Percentiles rank a stretch among this genome's conserved stretches.
phyloP scores from a whole-genome alignment of 371 early-diverging fungal species.

The Mucor circinelloides region DNA sequence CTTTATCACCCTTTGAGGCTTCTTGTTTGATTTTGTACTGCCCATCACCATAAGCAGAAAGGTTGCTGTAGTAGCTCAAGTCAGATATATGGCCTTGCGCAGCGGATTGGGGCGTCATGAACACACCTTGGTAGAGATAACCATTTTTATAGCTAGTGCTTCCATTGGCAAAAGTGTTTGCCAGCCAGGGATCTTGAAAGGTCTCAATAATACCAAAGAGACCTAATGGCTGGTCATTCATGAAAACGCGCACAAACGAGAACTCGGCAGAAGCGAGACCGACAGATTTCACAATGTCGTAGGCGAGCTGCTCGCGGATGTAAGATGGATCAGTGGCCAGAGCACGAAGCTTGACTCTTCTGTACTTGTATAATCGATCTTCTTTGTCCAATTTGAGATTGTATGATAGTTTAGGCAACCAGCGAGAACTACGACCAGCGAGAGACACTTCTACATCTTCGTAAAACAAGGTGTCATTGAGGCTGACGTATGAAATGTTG shows the following conservation, averaged over 20 bases:
- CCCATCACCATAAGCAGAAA: slow-evolving; percentile 23
- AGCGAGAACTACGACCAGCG: slow-evolving; percentile 34
- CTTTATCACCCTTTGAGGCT: slow-evolving; percentile 18
- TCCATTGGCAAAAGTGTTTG: slow-evolving; percentile 38
- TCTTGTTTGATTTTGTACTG: slow-evolving; percentile 33
- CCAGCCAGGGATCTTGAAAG: slow-evolving; percentile 39
- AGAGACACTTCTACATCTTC: slow-evolving; percentile 18
- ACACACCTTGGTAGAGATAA: slow-evolving; percentile 33
- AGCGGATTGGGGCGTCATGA: background rate
- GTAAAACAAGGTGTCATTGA: slow-evolving; percentile 4
- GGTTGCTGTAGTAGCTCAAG: slow-evolving; percentile 19
- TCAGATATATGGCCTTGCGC: slow-evolving; percentile 11
- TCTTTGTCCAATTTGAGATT: slow-evolving; percentile 25
- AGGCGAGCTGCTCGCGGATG: slow-evolving; percentile 34
- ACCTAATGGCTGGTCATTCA: slow-evolving; percentile 40
- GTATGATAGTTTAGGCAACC: slow-evolving; percentile 31
- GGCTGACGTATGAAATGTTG: slow-evolving; percentile 21
- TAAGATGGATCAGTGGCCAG: slow-evolving; percentile 42
- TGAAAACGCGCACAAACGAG: slow-evolving; percentile 32
- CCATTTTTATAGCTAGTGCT: slow-evolving; percentile 33
- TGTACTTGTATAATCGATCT: slow-evolving; percentile 25
- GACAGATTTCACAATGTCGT: slow-evolving; percentile 25
- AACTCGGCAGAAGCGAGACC: slow-evolving; percentile 31
- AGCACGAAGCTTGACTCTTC: slow-evolving; percentile 35
- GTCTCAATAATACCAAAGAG: slow-evolving; percentile 41